Evolutionary conservation across 2,329 filamentous ascomycete genomes (phyloP).

Genomic region (Aureobasidium sp.): DNA sequence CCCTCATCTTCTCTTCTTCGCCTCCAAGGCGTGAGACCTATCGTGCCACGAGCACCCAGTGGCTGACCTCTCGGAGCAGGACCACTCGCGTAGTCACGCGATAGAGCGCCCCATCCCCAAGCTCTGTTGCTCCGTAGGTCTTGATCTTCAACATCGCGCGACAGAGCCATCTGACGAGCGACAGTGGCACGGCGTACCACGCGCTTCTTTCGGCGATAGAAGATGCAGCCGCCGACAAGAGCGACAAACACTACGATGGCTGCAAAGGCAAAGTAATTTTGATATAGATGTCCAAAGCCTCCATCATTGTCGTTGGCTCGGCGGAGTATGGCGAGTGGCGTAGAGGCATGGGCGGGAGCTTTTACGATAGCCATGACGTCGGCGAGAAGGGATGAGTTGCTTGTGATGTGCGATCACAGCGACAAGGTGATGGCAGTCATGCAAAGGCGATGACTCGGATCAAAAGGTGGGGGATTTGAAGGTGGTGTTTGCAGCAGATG

Average conservation of each 20-base stretch:
- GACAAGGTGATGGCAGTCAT: background rate
- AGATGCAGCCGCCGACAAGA: conserved; percentile 37
- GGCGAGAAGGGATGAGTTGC: background rate
- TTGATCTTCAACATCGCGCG: conserved; percentile 30
- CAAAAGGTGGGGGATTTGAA: background rate
- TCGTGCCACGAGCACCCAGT: background rate
- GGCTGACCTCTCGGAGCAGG: background rate
- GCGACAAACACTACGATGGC: conserved; percentile 45
- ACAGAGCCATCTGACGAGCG: conserved; percentile 30
- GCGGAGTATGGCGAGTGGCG: background rate
- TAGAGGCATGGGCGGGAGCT: background rate
- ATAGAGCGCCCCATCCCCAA: conserved; percentile 10
- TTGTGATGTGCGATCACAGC: background rate
- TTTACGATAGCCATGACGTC: background rate
- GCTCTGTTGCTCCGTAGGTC: conserved; percentile 19
- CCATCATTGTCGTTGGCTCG: background rate
- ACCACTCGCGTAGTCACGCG: conserved; percentile 7
- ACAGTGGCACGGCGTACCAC: conserved; percentile 18
- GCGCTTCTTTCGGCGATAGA: conserved; percentile 38
- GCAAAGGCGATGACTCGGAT: background rate
- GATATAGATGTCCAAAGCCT: conserved; percentile 28
- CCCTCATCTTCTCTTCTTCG: conserved; percentile 44
- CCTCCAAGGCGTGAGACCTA: conserved; percentile 17
- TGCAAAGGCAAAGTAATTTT: conserved; percentile 52
- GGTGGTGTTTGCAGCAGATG: too few species aligned